Evolutionary conservation across 257 asterid species (phyloP).

Genomic region (Knoxia roxburghii): DNA sequence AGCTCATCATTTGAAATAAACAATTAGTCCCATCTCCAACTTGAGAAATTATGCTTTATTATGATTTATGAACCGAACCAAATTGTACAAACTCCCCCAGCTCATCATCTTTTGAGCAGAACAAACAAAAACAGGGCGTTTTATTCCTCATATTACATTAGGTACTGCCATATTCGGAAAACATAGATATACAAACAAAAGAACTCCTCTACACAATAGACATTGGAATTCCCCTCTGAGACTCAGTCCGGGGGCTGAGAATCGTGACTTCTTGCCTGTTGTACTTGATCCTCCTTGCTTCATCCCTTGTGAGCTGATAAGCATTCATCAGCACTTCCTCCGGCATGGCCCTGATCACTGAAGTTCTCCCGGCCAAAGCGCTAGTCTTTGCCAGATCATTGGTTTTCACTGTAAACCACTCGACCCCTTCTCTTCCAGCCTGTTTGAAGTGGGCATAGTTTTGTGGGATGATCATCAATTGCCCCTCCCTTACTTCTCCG

Average conservation of each 20-base stretch:
- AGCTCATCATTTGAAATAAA: too few relatives aligned
- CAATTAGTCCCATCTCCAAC: too few relatives aligned
- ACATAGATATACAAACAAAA: neutral
- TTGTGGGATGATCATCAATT: slow-evolving; percentile 52
- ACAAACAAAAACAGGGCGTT: too few relatives aligned
- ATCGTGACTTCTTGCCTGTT: slow-evolving; percentile 35
- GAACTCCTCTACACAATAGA: neutral
- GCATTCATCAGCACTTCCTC: slow-evolving; percentile 48
- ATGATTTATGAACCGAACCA: too few relatives aligned
- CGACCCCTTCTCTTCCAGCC: slow-evolving; percentile 49
- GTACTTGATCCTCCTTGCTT: slow-evolving; percentile 43
- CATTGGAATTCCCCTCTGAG: neutral
- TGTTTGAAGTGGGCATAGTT: slow-evolving; percentile 37
- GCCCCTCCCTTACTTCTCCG: slow-evolving; percentile 47
- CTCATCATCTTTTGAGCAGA: too few relatives aligned
- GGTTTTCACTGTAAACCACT: slow-evolving; percentile 59
- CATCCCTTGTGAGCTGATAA: slow-evolving; percentile 31
- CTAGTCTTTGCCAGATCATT: slow-evolving; percentile 40
- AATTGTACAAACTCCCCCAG: too few relatives aligned
- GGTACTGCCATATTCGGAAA: neutral
- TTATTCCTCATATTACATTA: neutral
- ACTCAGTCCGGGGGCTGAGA: slow-evolving; percentile 13
- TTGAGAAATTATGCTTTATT: too few relatives aligned
- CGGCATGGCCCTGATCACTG: slow-evolving; percentile 48
- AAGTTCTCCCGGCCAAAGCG: slow-evolving; percentile 45